Base-by-base conservation (phyloP, 2,329 filamentous ascomycete genomes). In the Capronia coronata region DNA sequence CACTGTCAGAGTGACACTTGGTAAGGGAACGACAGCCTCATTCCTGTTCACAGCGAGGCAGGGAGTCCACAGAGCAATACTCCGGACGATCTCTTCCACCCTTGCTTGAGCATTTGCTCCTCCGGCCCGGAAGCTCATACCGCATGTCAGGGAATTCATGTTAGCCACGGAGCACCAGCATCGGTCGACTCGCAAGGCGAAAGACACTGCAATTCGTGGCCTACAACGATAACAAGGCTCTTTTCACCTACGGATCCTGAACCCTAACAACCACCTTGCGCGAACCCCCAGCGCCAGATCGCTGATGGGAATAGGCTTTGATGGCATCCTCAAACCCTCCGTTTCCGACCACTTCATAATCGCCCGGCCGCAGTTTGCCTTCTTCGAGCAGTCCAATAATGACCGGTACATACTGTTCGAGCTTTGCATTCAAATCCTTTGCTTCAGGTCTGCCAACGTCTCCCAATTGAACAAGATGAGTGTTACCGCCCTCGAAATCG, bases 221-320 rank as follows among this genome's bases (percentile, higher is more conserved):
- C 25, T 6, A 27, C 6, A 10, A 5, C 25, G 10, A 6, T 5
- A 27, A 6, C 6, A 10, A 27, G 25, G 6, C 25, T 10, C 5
- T 27, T 27, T 27, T 10, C 22, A 5, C 4, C 16, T n/a, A 10
- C 19, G 23, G 11, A 38, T 41, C 38, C 38, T 61, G 59, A 29
- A 62, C 46, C 46, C 61, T 59, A 18, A 57, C 55, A 6, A 62
- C 47, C 10, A 62, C 59, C 38, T 62, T 61, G n/a, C 53, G 51
- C 3, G 51, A 35, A 8, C 59, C 57, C 11, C 54, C 58, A 4
- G 52, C 57, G 13, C 56, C 58, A 9, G 54, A 58, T 13, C 48
- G 23, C 43, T 62, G 57, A 48, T 61, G 56, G 14, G 55, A 40
- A 38, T 58, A 55, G 5, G 59, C 59, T 19, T 60, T 55, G 37